Evolutionary conservation across 2,329 filamentous ascomycete genomes (phyloP), one percentile per base, ranked within the genome.

Genomic region (Aspergillus neoniger): DNA sequence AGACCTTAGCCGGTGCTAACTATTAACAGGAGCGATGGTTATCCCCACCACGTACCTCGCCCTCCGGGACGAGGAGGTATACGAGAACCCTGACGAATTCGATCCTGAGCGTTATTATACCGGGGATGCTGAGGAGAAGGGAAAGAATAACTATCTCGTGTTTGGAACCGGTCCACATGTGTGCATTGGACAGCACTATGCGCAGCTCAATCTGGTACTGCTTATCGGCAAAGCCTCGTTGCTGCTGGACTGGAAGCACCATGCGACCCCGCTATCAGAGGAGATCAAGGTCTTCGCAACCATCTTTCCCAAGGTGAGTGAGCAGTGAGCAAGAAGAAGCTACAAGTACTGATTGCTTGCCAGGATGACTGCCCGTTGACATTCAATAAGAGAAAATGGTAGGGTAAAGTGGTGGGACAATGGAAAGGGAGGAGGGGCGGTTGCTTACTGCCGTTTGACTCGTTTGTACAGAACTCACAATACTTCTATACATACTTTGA

Each of bases 161-260:
- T 85, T 85, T 64, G 82, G 82, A 1, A 74, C 81, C 0, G 82
- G 82, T 0, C 66, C 82, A 0, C 82, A 85, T 62, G 79, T 83
- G 23, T 84, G 82, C 60, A 72, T 84, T 1, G 82, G 81, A 0
- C 71, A 76, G 50, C 76, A 72, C 55, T 85, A 84, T 60, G 81
- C 84, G 14, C 82, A 80, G 10, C 72, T 85, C 0, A 77, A 78
- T 0, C 80, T 85, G 80, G 78, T 80, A 0, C 78, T 70, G 2
- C 83, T 84, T 80, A 82, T 84, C 69, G 82, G 82, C 1, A 84
- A 83, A 65, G 83, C 82, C 0, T 69, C 78, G 5, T 41, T 85
- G 57, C 80, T 83, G 58, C 59, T 84, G 1, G 79, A 84, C 53
- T 84, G 82, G 82, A 69, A 67, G 49, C 82, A 84, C 66, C 76